Conservation (phyloP, 805 yeast genomes). For the Starmerella floris region DNA sequence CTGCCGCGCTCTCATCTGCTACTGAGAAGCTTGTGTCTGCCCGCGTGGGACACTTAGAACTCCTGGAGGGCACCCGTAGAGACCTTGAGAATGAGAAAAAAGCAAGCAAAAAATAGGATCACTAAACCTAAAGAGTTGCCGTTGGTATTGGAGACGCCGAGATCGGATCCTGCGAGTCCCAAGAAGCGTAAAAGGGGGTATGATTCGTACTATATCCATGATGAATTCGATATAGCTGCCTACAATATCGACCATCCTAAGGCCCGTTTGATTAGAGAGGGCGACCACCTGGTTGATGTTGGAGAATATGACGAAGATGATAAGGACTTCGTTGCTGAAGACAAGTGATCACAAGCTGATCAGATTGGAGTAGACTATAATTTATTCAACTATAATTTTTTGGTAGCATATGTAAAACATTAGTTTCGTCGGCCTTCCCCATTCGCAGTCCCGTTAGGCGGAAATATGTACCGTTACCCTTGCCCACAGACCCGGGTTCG, state of each 20-base stretch:
- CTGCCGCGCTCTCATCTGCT: conserved; percentile 39
- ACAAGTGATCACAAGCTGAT: neutral
- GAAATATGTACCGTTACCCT: too few species aligned
- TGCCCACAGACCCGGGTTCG: too few species aligned
- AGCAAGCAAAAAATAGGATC: conserved; percentile 22
- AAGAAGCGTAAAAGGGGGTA: conserved; percentile 1
- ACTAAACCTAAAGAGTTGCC: conserved; percentile 8
- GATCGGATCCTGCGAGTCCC: neutral
- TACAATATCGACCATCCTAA: conserved; percentile 12
- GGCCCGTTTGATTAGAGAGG: conserved; percentile 4
- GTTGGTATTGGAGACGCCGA: conserved; percentile 10
- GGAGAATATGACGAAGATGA: neutral
- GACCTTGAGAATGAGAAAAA: conserved; percentile 51
- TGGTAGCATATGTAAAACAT: too few species aligned
- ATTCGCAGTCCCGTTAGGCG: too few species aligned
- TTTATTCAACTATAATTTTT: too few species aligned
- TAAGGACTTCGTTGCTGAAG: neutral
- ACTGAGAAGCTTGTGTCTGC: conserved; percentile 82
- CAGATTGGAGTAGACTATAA: neutral
- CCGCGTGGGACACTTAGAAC: conserved; percentile 86
- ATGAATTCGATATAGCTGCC: conserved; percentile 16
- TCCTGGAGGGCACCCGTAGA: conserved; percentile 81
- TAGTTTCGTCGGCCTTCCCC: too few species aligned
- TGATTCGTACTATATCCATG: conserved; percentile 8
- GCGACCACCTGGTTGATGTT: neutral